A percentile compares a stretch with the other conserved stretches of the same genome.
Conservation (phyloP, 257 asterid genomes). For the Dorcoceras hygrometricum region DNA sequence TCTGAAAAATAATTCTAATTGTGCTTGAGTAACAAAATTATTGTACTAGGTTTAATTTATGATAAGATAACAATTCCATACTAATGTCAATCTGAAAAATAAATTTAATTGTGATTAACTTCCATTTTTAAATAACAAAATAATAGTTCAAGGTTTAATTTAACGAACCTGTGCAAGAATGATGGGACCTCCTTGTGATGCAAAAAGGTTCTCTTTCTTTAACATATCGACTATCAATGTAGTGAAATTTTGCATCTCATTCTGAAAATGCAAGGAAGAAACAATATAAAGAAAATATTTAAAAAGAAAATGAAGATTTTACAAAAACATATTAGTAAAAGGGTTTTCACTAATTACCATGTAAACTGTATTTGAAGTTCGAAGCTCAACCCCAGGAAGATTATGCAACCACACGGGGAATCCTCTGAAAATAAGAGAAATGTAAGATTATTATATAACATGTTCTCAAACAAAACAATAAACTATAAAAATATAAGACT, state of each 20-base stretch:
- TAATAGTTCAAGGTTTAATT: not conserved
- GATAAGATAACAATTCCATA: conserved; percentile 53
- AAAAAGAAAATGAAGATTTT: not conserved
- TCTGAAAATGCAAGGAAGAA: conserved; percentile 28
- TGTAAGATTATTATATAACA: not conserved
- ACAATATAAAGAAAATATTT: not conserved
- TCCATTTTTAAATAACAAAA: not conserved
- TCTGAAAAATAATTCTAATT: conserved; percentile 25
- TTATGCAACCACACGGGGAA: conserved; percentile 79
- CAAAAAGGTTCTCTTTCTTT: conserved; percentile 65
- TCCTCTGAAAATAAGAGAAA: conserved; percentile 36
- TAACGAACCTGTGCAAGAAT: conserved; percentile 61
- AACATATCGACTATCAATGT: conserved; percentile 60
- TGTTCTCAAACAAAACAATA: not conserved
- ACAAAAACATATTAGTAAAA: too few species aligned
- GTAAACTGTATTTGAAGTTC: conserved; percentile 54
- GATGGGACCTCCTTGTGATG: conserved; percentile 90
- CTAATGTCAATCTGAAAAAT: conserved; percentile 61
- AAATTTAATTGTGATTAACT: not conserved
- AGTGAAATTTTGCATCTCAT: conserved; percentile 73
- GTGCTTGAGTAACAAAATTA: too few species aligned
- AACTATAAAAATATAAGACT: not conserved
- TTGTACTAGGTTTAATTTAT: too few species aligned
- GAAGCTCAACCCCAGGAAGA: conserved; percentile 48
- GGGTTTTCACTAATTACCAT: conserved; percentile 35